Evolutionary conservation across 2,329 filamentous ascomycete species (phyloP), one percentile per base, ranked within the genome.

Genomic region (Pezicula neosporulosa): DNA sequence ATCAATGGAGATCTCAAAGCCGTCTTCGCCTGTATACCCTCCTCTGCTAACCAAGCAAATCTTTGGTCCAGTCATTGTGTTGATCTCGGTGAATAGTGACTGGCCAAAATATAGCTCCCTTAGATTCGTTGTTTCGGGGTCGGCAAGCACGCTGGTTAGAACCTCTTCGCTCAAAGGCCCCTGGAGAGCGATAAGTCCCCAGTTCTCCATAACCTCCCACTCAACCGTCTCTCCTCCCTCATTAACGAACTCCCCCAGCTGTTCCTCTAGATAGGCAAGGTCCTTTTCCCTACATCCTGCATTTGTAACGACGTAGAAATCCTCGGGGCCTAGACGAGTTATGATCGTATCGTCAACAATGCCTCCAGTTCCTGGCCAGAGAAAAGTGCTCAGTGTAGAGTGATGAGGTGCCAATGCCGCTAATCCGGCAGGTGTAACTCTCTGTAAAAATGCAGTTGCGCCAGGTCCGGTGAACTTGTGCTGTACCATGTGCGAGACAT

Each of bases 11-110:
- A 99, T 90, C 74, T 99, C 94, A 72, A 99, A 99, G 39, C 94
- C 94, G 69, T 99, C 94, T 75, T 99, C 94, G 54, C 94, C 94
- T 0, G 94, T 99, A 76, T 99, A 99, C 4, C 94, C 94, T 44
- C 88, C 94, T 54, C 94, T 84, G 66, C 86, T 92, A 65, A 97
- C 85, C 47, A 97, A 79, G 44, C 94, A 64, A 66, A 58, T 77
- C 70, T 54, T 77, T 63, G 54, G 77, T 36, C 77, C 78, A 42
- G 78, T 80, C 36, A 77, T 71, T 12, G 89, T 74, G 56, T 77
- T 81, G 48, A 97, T 72, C 56, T 81, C 79, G 18, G 87, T 80
- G 63, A 80, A 82, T 48, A 80, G 78, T 52, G 83, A 86, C 61
- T 86, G 83, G 53, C 94, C 93, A 71, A 99, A 99, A 73, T 89